A percentile compares a stretch with the other conserved stretches of the same genome.
Evolutionary conservation across 805 yeast species (phyloP).

Genomic region (Dipodascus geniculatus): DNA sequence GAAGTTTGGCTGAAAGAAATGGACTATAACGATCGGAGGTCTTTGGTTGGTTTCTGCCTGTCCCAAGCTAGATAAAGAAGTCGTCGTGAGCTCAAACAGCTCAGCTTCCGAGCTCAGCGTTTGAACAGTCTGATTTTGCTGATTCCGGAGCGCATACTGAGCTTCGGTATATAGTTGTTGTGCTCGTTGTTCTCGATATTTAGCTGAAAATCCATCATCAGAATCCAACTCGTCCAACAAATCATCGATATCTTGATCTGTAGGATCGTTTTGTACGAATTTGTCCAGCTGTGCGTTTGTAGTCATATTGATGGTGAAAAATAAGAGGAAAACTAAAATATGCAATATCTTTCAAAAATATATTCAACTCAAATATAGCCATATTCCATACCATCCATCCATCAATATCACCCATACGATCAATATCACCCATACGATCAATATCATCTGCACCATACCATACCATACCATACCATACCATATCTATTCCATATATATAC

Average conservation of each 20-base stretch:
- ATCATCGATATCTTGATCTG: not conserved
- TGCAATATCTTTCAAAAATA: no score
- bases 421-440: no score
- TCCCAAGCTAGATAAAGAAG: constrained; percentile 34
- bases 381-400: no score
- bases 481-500: not conserved
- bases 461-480: not conserved
- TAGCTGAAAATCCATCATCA: not conserved
- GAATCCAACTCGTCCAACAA: not conserved
- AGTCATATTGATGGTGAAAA: no score
- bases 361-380: no score
- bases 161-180: constrained; percentile 33
- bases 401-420: no score
- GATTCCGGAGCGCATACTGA: constrained; percentile 23
- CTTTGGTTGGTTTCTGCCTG: constrained; percentile 38
- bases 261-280: not conserved
- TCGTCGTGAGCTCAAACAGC: constrained; percentile 23
- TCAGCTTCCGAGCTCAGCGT: constrained; percentile 20
- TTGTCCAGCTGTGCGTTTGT: not conserved
- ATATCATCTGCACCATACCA: no score
- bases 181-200: constrained; percentile 52
- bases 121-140: constrained; percentile 4
- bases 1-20: constrained; percentile 53
- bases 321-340: no score
- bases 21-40: constrained; percentile 34